Percentiles rank a stretch among this genome's conserved stretches.
phyloP scores from a whole-genome alignment of 225 moss, liverwort and hornwort genomes.

The Rhytidiadelphus loreus region DNA sequence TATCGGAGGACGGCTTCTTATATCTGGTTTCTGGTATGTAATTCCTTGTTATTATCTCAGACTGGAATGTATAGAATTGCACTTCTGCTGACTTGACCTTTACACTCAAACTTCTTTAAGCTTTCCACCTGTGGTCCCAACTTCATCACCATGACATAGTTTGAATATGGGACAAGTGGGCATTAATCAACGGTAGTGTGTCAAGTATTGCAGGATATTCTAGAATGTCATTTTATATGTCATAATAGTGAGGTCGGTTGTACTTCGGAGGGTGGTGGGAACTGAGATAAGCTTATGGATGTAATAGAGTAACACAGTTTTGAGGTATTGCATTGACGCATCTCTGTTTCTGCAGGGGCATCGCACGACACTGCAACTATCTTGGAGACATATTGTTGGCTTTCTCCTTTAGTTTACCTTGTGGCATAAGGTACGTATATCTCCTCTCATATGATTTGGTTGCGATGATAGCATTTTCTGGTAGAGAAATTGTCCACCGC shows the following conservation, averaged over 20 bases:
- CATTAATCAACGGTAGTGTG: neutral
- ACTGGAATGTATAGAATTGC: neutral
- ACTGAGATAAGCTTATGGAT: neutral
- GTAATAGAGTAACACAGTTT: neutral
- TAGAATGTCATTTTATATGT: neutral
- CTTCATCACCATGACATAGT: neutral
- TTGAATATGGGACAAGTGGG: neutral
- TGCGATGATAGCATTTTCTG: neutral
- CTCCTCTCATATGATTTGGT: neutral
- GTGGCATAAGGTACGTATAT: constrained; percentile 56
- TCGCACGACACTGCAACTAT: constrained; percentile 96
- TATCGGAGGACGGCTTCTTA: constrained; percentile 67
- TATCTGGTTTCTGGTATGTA: constrained; percentile 91
- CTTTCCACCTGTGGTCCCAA: neutral
- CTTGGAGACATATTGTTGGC: constrained; percentile 90
- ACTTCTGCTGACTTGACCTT: neutral
- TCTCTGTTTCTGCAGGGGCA: constrained; percentile 53
- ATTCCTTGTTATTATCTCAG: neutral
- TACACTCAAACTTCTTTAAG: neutral
- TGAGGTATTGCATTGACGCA: neutral
- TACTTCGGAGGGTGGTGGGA: neutral
- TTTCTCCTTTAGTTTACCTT: constrained; percentile 88
- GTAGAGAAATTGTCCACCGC: neutral
- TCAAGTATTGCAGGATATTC: neutral
- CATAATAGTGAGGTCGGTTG: neutral